Evolutionary conservation across 2,329 filamentous ascomycete genomes (phyloP).

Genomic region (Penicillium sclerotigenum): DNA sequence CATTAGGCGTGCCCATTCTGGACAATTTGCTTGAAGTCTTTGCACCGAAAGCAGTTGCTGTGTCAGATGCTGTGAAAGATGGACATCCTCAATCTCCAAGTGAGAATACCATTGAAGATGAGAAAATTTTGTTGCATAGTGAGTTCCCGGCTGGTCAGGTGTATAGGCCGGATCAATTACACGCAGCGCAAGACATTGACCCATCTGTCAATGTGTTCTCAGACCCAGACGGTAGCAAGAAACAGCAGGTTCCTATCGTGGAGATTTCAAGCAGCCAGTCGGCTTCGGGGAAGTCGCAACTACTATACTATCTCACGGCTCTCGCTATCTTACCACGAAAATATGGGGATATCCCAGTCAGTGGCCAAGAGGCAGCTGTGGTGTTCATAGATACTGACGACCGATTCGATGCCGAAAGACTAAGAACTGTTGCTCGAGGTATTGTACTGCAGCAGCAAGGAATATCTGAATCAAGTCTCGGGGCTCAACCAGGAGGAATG

Average conservation of each 20-base stretch:
- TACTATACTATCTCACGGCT: constrained; percentile 56
- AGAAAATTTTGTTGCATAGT: constrained; percentile 15
- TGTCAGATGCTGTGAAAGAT: constrained; percentile 1
- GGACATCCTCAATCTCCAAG: background rate
- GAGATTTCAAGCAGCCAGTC: constrained; percentile 54
- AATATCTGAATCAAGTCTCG: background rate
- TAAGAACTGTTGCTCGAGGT: constrained; percentile 35
- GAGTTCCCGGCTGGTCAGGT: constrained; percentile 1
- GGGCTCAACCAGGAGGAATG: background rate
- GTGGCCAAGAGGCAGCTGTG: constrained; percentile 50
- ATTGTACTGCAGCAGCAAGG: constrained; percentile 24
- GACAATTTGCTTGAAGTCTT: constrained; percentile 45
- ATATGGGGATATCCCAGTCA: constrained; percentile 31
- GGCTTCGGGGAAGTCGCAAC: constrained; percentile 56
- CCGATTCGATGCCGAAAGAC: constrained; percentile 51
- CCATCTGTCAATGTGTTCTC: constrained; percentile 5
- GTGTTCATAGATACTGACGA: constrained; percentile 57
- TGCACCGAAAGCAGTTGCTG: constrained; percentile 20
- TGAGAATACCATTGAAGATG: constrained; percentile 6
- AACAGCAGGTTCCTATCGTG: constrained; percentile 39
- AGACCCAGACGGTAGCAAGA: constrained; percentile 5
- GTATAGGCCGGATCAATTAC: background rate
- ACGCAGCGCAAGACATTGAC: background rate
- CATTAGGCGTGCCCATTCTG: constrained; percentile 47
- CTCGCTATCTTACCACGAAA: constrained; percentile 50